Percentiles rank a stretch among this genome's conserved stretches.
Conservation (phyloP, 805 yeast genomes). For the Candida anglica region DNA sequence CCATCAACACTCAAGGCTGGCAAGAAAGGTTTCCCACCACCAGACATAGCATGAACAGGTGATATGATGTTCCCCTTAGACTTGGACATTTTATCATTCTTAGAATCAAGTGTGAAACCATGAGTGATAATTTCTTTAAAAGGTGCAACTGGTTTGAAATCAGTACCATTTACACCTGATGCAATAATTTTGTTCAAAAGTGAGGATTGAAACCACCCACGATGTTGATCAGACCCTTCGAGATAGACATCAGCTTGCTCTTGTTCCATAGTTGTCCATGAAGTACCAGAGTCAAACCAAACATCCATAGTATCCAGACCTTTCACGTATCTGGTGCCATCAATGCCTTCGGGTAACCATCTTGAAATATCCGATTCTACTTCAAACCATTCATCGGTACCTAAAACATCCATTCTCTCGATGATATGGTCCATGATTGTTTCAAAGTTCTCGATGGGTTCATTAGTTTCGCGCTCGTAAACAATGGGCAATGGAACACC, state of each 20-base stretch:
- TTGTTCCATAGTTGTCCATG: constrained; percentile 63
- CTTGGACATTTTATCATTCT: constrained; percentile 90
- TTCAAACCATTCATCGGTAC: constrained; percentile 81
- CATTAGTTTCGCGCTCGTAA: constrained; percentile 53
- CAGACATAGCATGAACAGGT: constrained; percentile 66
- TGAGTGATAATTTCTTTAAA: constrained; percentile 79
- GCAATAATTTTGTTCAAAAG: constrained; percentile 68
- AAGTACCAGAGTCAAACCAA: constrained; percentile 97
- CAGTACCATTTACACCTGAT: constrained; percentile 38
- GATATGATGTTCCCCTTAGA: constrained; percentile 78
- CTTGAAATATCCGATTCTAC: constrained; percentile 45
- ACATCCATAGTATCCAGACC: constrained; percentile 96
- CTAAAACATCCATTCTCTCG: constrained; percentile 48
- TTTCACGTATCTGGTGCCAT: constrained; percentile 42
- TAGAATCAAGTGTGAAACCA: constrained; percentile 86
- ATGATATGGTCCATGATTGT: constrained; percentile 55
- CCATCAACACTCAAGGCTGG: constrained; percentile 89
- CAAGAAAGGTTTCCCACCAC: constrained; percentile 39
- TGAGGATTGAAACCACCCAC: constrained; percentile 99
- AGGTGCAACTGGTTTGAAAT: constrained; percentile 46
- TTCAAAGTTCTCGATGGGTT: constrained; percentile 55
- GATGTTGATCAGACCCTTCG: constrained; percentile 97
- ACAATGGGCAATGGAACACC: constrained; percentile 96
- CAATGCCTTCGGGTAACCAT: constrained; percentile 68
- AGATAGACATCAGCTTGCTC: constrained; percentile 71